Base-by-base conservation (phyloP, 306 rosid genomes). In the Echinosophora koreensis region DNA sequence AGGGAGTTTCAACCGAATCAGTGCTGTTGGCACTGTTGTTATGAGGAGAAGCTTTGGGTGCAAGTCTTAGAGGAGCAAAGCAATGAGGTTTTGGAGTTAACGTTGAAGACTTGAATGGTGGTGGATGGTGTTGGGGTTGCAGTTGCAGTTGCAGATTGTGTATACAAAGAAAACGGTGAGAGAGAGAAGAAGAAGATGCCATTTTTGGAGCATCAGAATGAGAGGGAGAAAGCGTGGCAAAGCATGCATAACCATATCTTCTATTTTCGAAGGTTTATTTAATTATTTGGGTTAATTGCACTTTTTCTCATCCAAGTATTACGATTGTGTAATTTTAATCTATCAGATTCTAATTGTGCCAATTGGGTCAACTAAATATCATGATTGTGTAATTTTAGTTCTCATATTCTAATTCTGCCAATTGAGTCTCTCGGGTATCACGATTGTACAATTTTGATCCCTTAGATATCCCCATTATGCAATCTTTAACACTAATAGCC, bases 231-330 rank as follows among this genome's bases (percentile, higher is more conserved):
- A 5, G 27, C 38, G 5, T 46, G 71, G 17, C 35, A 65, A 30
- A 17, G 17, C 46, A 55, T 73, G 30, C 58, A 71, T 28, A 83
- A 71, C 84, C 84, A 70, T 82, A 58, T 76, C 17, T 67, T 77
- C 14, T 0, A 2, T 28, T 37, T 34, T 46, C 1, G 0, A 10
- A 2, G 16, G 4, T 18, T 15, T 6, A n/a, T 42, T 13, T 10
- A 6, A 4, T 37, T n/a, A n/a, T n/a, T n/a, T n/a, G n/a, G n/a
- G n/a, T n/a, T n/a, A n/a, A n/a, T n/a, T n/a, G n/a, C n/a, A n/a
- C n/a, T n/a, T n/a, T n/a, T n/a, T n/a, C n/a, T n/a, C n/a, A n/a
- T n/a, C n/a, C n/a, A n/a, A n/a, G n/a, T n/a, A n/a, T n/a, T n/a
- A n/a, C n/a, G n/a, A n/a, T n/a, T n/a, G n/a, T n/a, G n/a, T n/a